Evolutionary conservation across 352 stramenopile genomes (phyloP).

Genomic region (Globisporangium recalcitrans): DNA sequence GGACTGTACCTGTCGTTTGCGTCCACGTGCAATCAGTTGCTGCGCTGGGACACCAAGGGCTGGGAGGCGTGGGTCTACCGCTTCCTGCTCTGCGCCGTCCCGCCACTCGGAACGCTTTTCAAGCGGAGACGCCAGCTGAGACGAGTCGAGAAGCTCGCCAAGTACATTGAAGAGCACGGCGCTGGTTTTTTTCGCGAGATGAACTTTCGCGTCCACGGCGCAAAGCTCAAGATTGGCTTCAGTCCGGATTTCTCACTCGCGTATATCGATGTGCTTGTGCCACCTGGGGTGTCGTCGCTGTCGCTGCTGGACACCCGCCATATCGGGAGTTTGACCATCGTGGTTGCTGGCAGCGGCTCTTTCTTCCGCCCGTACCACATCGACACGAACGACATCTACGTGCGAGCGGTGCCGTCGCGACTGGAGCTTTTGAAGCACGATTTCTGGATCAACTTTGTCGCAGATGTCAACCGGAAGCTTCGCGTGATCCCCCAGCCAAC

Average conservation of each 20-base stretch:
- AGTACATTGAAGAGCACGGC: conserved; percentile 62
- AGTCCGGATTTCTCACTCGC: conserved; percentile 79
- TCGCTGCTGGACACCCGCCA: conserved; percentile 16
- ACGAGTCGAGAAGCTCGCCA: conserved; percentile 57
- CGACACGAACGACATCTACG: conserved; percentile 79
- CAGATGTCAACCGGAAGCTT: conserved; percentile 62
- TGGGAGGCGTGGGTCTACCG: conserved; percentile 72
- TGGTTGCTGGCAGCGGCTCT: conserved; percentile 67
- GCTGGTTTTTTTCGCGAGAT: conserved; percentile 78
- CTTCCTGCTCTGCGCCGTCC: conserved; percentile 37
- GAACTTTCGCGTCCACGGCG: conserved; percentile 71
- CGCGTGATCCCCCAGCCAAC: conserved; percentile 60
- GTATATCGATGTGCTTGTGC: conserved; percentile 76
- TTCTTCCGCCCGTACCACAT: conserved; percentile 80
- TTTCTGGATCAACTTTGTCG: conserved; percentile 85
- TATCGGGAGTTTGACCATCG: conserved; percentile 29
- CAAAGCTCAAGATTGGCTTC: conserved; percentile 77
- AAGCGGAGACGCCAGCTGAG: conserved; percentile 60
- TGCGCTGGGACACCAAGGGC: conserved; percentile 45
- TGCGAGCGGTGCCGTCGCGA: conserved; percentile 62
- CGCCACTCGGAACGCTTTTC: conserved; percentile 53
- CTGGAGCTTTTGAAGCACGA: conserved; percentile 67
- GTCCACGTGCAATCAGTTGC: conserved; percentile 61
- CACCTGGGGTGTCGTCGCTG: conserved; percentile 17
- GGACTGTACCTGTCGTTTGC: conserved; percentile 67